Percentiles rank a stretch among this genome's conserved stretches.
These are phyloP conservation scores for Citrus reticulata DNA, from an alignment of 345 rosid genomes.

Conservation along the genomic window DNA sequence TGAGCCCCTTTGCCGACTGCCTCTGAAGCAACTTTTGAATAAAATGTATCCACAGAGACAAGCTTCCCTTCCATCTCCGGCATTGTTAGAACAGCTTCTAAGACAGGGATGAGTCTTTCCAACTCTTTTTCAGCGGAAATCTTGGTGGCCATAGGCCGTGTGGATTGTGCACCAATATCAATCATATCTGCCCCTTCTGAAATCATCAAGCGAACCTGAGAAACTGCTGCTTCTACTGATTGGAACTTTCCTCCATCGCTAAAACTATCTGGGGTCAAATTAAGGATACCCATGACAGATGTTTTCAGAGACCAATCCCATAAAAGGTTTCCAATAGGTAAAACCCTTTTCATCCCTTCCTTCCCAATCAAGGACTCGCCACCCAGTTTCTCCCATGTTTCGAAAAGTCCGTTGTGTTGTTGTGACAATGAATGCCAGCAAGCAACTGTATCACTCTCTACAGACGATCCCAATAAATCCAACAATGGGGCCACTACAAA, in stretches of 20 bases:
- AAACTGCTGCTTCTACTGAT: conserved; percentile 63
- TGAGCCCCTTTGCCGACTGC: conserved; percentile 79
- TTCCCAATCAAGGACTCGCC: conserved; percentile 72
- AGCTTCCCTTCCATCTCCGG: conserved; percentile 90
- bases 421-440: conserved; percentile 72
- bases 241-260: conserved; percentile 85
- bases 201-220: conserved; percentile 66
- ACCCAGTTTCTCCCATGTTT: conserved; percentile 76
- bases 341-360: conserved; percentile 72
- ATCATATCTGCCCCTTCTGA: conserved; percentile 78
- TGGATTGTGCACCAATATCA: conserved; percentile 91
- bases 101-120: conserved; percentile 64
- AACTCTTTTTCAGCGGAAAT: conserved; percentile 71
- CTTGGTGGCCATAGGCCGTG: conserved; percentile 72
- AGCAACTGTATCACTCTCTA: conserved; percentile 65
- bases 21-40: conserved; percentile 84
- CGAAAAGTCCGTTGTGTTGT: conserved; percentile 49
- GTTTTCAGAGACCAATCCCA: conserved; percentile 80
- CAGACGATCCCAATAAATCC: conserved; percentile 67
- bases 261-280: conserved; percentile 93
- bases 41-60: conserved; percentile 76
- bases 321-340: conserved; percentile 60
- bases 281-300: conserved; percentile 84
- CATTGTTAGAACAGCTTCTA: conserved; percentile 62
- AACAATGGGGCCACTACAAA: conserved; percentile 91